Conservation (phyloP, 441 rosid genomes). For the Corymbia calophylla region DNA sequence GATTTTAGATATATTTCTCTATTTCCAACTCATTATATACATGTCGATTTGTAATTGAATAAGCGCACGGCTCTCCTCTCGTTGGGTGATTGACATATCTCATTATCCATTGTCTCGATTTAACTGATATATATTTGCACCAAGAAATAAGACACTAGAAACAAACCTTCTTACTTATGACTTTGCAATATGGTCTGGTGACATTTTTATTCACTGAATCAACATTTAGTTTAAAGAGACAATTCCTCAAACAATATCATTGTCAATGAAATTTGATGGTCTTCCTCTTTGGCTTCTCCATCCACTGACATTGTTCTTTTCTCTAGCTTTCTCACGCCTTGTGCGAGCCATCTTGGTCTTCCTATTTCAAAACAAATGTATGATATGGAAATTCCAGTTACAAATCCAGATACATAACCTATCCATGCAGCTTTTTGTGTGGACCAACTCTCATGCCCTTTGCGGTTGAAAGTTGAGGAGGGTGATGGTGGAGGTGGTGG, state of each 20-base stretch:
- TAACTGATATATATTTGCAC: neutral
- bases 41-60: too few relatives aligned
- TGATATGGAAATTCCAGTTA: neutral
- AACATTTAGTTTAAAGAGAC: neutral
- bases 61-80: too few relatives aligned
- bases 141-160: neutral
- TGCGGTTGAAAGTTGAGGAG: rapidly evolving
- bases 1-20: too few relatives aligned
- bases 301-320: neutral
- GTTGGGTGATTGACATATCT: neutral
- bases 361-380: neutral
- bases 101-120: neutral
- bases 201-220: neutral
- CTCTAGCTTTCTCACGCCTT: neutral
- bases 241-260: neutral
- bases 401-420: neutral
- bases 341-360: neutral
- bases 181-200: neutral
- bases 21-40: too few relatives aligned
- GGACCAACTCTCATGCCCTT: neutral
- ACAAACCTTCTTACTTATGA: neutral
- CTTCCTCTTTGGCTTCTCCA: neutral
- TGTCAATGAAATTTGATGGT: neutral
- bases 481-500: neutral
- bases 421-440: neutral